Percentiles rank a stretch among this genome's conserved stretches.
Conservation (phyloP, 148 eudicot species). For the Polygonum maritimum region DNA sequence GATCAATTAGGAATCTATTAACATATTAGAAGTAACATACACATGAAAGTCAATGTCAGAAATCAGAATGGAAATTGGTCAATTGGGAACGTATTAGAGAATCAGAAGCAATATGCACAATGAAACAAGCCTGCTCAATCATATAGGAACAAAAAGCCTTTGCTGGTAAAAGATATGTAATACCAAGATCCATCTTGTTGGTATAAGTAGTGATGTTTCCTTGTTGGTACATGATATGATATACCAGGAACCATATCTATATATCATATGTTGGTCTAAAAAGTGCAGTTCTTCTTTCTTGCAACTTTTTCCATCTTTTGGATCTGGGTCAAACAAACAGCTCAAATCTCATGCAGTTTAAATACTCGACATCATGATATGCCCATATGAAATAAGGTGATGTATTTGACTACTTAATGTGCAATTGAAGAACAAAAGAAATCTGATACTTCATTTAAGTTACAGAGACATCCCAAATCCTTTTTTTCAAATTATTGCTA, state of each 20-base stretch:
- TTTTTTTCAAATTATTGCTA: not conserved
- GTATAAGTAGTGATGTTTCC: too few relatives aligned
- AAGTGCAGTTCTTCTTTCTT: not conserved
- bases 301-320: not conserved
- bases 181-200: not conserved
- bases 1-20: not conserved
- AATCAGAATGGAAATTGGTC: not conserved
- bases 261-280: not conserved
- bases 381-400: not conserved
- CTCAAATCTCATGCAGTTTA: not conserved
- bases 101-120: constrained; percentile 4
- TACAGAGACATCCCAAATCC: not conserved
- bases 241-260: not conserved
- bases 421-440: not conserved
- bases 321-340: not conserved
- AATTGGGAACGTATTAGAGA: not conserved
- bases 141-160: not conserved
- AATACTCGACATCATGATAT: not conserved
- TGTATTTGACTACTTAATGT: not conserved
- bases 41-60: not conserved
- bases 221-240: not conserved
- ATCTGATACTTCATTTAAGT: not conserved
- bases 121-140: constrained; percentile 1
- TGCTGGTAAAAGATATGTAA: not conserved
- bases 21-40: not conserved